Conservation (phyloP, 2,329 filamentous ascomycete species). For the Drechslerella coelobrocha region DNA sequence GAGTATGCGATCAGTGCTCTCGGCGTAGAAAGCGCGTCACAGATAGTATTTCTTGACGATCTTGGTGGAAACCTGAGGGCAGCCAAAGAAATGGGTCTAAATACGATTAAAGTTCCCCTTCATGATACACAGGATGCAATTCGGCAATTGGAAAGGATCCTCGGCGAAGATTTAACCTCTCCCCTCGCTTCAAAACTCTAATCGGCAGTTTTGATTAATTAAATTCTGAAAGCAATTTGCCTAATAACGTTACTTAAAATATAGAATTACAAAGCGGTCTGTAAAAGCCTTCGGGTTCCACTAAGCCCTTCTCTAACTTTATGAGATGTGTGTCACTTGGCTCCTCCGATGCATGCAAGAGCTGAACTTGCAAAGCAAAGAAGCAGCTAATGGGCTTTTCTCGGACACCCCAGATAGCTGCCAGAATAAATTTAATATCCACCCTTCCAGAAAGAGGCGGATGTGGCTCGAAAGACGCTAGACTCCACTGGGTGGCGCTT, state of each 20-base stretch:
- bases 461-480: background rate
- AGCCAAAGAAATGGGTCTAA: conserved; percentile 73
- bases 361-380: too few species aligned
- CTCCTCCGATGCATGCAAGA: too few species aligned
- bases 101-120: conserved; percentile 82
- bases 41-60: conserved; percentile 88
- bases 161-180: conserved; percentile 34
- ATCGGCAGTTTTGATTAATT: conserved; percentile 15
- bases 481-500: background rate
- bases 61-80: conserved; percentile 92
- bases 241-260: too few species aligned
- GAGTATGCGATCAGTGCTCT: conserved; percentile 67
- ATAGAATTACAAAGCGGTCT: too few species aligned
- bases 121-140: conserved; percentile 82
- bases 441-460: conserved; percentile 6
- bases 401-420: too few species aligned
- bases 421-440: too few species aligned
- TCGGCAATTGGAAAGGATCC: conserved; percentile 73
- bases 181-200: conserved; percentile 34
- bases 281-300: too few species aligned
- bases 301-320: too few species aligned
- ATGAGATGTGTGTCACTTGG: too few species aligned
- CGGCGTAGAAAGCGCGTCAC: conserved; percentile 67
- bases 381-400: too few species aligned
- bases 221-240: background rate